These are phyloP conservation scores for Candida tropicalis DNA, from an alignment of 1,139 yeast species.

Conservation along the genomic window DNA sequence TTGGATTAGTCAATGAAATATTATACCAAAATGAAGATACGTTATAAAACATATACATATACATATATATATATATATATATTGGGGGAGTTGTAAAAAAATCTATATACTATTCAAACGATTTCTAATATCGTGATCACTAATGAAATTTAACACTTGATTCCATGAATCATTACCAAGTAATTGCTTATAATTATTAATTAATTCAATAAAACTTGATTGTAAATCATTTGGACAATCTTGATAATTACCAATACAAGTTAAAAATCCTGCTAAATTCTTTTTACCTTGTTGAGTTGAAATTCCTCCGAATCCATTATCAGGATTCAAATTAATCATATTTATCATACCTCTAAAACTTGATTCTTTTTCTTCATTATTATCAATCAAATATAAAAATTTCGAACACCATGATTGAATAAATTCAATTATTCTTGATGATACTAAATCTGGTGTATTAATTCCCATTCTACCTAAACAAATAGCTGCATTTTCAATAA, in stretches of 20 bases:
- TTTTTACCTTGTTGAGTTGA: constrained; percentile 48
- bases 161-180: constrained; percentile 46
- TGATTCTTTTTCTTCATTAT: constrained; percentile 83
- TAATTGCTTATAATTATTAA: constrained; percentile 49
- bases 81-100: no score
- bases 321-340: constrained; percentile 66
- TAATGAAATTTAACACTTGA: constrained; percentile 32
- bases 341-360: constrained; percentile 78
- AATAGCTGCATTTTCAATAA: constrained; percentile 88
- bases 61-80: background rate
- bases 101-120: constrained; percentile 9
- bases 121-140: constrained; percentile 25
- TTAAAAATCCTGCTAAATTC: constrained; percentile 58
- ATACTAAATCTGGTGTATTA: constrained; percentile 52
- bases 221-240: constrained; percentile 52
- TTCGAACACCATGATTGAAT: constrained; percentile 67
- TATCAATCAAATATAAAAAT: constrained; percentile 66
- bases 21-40: constrained; percentile 46
- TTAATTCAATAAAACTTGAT: constrained; percentile 45
- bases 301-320: constrained; percentile 55
- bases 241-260: constrained; percentile 63
- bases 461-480: constrained; percentile 89
- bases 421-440: constrained; percentile 60
- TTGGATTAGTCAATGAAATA: constrained; percentile 69
- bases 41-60: no score